Base-by-base conservation (phyloP, 129 eudicot species). In the Tagetes erecta region DNA sequence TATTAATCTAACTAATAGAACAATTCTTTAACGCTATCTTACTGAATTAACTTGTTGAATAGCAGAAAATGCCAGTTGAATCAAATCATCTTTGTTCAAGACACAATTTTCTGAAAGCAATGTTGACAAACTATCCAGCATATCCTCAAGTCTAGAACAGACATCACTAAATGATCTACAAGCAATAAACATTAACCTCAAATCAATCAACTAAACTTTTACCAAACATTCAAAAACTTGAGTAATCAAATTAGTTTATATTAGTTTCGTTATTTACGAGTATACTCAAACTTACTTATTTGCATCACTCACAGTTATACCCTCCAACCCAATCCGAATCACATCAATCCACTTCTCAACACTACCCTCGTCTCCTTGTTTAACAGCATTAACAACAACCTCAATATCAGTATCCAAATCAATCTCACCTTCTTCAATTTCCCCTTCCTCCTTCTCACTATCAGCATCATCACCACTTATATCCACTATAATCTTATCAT, bases 351-450 rank as follows among this genome's bases (percentile, higher is more conserved):
- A 71, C 65, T 82, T 81, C 60, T 81, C 86, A 74, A 65, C 56
- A 66, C 75, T 77, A 59, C 59, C 66, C 36, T 57, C 82, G 53
- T 72, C 46, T n/a, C 81, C 85, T 78, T 62, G 60, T 79, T 72
- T 58, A 44, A 55, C 75, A 0, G 55, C 66, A 52, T 79, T 90
- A 12, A 37, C 76, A 20, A 20, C 27, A 20, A 20, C 27, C 27
- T 20, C 27, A 20, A 20, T 20, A 20, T 20, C 27, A 20, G 27
- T 20, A 52, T 58, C 92, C 72, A 87, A 76, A 80, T 87, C 97
- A 49, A 87, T 87, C 73, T 86, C 96, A 53, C 95, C 97, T 38
- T 91, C 96, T 76, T 67, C 92, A 60, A 87, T 42, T 73, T 86
- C 97, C 65, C 89, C 89, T 86, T 86, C 96, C 44, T 84, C 96